phyloP scores from a whole-genome alignment of 2,329 filamentous ascomycete species.

The Fusarium anguioides region DNA sequence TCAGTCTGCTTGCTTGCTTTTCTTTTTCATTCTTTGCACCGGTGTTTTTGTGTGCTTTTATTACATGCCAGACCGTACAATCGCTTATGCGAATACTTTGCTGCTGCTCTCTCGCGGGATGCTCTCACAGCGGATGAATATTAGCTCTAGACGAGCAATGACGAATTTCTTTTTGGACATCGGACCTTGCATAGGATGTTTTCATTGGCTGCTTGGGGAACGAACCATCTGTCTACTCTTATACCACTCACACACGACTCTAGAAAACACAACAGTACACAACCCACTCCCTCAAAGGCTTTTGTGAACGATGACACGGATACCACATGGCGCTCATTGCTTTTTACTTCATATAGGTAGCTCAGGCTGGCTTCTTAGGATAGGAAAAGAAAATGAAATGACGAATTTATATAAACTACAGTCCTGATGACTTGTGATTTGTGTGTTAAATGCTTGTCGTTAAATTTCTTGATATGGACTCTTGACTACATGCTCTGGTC shows the following conservation, averaged over 20 bases:
- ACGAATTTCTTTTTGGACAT: conserved; percentile 33
- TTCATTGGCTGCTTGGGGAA: conserved; percentile 27
- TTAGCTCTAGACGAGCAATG: conserved; percentile 45
- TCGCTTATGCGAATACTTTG: conserved; percentile 40
- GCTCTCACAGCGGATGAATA: conserved; percentile 44
- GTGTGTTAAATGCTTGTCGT: neutral
- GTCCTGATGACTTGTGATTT: neutral
- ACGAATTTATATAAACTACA: conserved; percentile 1
- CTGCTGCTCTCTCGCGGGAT: conserved; percentile 46
- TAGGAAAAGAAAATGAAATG: conserved; percentile 37
- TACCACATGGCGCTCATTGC: conserved; percentile 34
- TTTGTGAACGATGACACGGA: conserved; percentile 33
- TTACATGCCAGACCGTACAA: conserved; percentile 40
- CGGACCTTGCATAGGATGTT: conserved; percentile 18
- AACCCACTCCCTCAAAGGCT: conserved; percentile 26
- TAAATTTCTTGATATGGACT: too few species aligned
- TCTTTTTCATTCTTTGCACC: conserved; percentile 14
- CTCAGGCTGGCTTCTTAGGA: conserved; percentile 39
- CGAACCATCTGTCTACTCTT: conserved; percentile 20
- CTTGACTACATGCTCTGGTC: too few species aligned
- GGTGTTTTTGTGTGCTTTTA: conserved; percentile 22
- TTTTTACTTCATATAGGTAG: conserved; percentile 32
- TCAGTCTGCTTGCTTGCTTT: conserved; percentile 6
- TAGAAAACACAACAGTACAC: conserved; percentile 30
- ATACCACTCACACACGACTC: conserved; percentile 38